These are phyloP conservation scores for Globisporangium spinosum DNA, from an alignment of 352 stramenopile species.

Conservation along the genomic window DNA sequence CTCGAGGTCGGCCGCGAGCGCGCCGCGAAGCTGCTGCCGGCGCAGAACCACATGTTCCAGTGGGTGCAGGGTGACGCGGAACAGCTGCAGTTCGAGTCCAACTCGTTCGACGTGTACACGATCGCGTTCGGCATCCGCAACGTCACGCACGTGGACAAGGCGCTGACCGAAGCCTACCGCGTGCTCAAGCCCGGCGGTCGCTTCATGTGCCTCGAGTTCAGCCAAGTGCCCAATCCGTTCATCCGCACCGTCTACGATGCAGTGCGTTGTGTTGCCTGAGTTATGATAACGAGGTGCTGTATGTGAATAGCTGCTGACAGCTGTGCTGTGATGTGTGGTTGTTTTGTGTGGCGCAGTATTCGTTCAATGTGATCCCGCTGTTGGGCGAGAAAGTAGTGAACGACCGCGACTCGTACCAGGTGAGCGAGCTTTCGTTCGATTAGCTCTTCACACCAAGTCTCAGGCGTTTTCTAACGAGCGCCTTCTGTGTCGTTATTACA, in stretches of 20 bases:
- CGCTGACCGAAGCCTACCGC: constrained; percentile 93
- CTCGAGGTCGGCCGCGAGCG: constrained; percentile 93
- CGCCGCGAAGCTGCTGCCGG: constrained; percentile 66
- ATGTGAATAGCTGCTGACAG: not conserved
- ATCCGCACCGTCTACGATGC: constrained; percentile 93
- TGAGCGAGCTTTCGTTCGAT: constrained; percentile 15
- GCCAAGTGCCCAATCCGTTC: constrained; percentile 91
- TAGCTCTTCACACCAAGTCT: not conserved
- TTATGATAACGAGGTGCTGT: not conserved
- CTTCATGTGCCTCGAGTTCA: constrained; percentile 99
- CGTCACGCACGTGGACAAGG: constrained; percentile 95
- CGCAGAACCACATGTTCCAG: constrained; percentile 59
- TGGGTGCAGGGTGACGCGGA: constrained; percentile 97
- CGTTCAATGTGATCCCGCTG: constrained; percentile 97
- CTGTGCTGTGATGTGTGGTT: not conserved
- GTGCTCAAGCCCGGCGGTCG: constrained; percentile 95
- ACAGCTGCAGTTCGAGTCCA: constrained; percentile 91
- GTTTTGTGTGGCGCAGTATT: constrained; percentile 79
- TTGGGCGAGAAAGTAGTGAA: constrained; percentile 93
- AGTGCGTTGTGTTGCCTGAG: constrained; percentile 29
- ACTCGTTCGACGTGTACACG: constrained; percentile 98
- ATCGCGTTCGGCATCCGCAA: constrained; percentile 99
- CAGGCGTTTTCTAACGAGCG: not conserved
- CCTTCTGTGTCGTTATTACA: constrained; percentile 19
- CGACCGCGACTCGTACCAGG: constrained; percentile 96